Percentiles rank a stretch among this genome's conserved stretches.
These are phyloP conservation scores for Mycena epipterygia DNA, from an alignment of 768 basidiomycete species.

Conservation along the genomic window DNA sequence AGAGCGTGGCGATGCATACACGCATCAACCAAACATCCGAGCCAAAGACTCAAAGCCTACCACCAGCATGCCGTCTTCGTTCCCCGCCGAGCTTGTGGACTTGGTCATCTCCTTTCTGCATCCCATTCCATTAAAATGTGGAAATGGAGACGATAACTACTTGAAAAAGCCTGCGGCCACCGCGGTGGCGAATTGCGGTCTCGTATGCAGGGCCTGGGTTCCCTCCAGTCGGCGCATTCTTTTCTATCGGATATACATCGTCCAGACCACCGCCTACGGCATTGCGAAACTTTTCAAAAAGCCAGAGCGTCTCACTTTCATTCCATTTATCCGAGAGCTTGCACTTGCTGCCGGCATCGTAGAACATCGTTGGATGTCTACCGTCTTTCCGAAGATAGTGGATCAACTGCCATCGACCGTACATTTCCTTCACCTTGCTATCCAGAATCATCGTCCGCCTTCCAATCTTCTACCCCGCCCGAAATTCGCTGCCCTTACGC, in stretches of 20 bases:
- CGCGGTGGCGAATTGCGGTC: neutral
- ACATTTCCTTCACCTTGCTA: neutral
- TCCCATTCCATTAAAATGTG: too few species aligned
- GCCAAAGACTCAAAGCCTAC: too few species aligned
- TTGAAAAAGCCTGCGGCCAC: neutral
- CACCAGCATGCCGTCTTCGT: too few species aligned
- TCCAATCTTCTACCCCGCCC: too few species aligned
- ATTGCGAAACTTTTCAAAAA: conserved; percentile 13
- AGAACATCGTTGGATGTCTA: conserved; percentile 7
- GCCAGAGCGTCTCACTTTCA: conserved; percentile 10
- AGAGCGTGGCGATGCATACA: too few species aligned
- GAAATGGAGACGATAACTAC: too few species aligned
- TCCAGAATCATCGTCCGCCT: too few species aligned
- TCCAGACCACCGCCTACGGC: neutral
- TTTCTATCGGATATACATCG: too few species aligned
- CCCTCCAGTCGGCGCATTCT: too few species aligned
- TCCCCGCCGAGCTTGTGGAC: too few species aligned
- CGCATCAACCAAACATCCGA: too few species aligned
- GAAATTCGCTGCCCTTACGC: neutral
- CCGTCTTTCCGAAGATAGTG: neutral
- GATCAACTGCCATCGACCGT: neutral
- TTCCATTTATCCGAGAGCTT: conserved; percentile 22
- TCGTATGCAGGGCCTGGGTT: conserved; percentile 13
- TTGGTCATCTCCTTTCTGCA: too few species aligned
- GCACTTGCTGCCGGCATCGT: neutral